Evolutionary conservation across 192 early-diverging fungal genomes (phyloP).

Genomic region (Umbelopsis ramanniana): DNA sequence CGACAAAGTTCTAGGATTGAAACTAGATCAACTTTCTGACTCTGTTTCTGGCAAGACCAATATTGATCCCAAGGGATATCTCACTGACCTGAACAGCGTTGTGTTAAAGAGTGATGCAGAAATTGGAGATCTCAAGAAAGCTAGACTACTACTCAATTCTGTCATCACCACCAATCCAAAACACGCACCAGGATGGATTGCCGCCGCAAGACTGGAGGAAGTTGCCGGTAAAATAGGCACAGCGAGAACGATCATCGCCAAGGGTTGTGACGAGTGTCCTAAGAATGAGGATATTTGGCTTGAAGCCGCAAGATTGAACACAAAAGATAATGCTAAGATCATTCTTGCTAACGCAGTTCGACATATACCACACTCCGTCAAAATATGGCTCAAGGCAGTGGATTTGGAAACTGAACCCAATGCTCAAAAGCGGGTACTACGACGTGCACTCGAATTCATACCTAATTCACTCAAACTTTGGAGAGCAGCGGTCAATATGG

Average conservation of each 20-base stretch:
- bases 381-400: slow-evolving; percentile 90
- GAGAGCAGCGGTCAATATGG: slow-evolving; percentile 90
- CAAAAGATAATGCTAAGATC: slow-evolving; percentile 79
- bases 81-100: slow-evolving; percentile 89
- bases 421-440: slow-evolving; percentile 80
- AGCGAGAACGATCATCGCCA: slow-evolving; percentile 86
- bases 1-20: slow-evolving; percentile 88
- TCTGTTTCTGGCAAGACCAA: slow-evolving; percentile 86
- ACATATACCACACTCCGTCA: slow-evolving; percentile 89
- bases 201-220: slow-evolving; percentile 96
- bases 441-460: slow-evolving; percentile 91
- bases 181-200: slow-evolving; percentile 98
- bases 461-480: slow-evolving; percentile 92
- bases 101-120: slow-evolving; percentile 82
- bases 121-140: slow-evolving; percentile 88
- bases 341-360: slow-evolving; percentile 92
- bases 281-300: slow-evolving; percentile 97
- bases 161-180: slow-evolving; percentile 95
- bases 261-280: slow-evolving; percentile 95
- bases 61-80: slow-evolving; percentile 94
- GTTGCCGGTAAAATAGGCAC: slow-evolving; percentile 79
- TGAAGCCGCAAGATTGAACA: slow-evolving; percentile 91
- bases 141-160: slow-evolving; percentile 84
- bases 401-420: slow-evolving; percentile 81
- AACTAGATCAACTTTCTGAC: slow-evolving; percentile 91